A percentile compares a stretch with the other conserved stretches of the same genome.
These are phyloP conservation scores for Aegilops sharonensis DNA, from an alignment of 176 grass and related monocot genomes.

Conservation along the genomic window DNA sequence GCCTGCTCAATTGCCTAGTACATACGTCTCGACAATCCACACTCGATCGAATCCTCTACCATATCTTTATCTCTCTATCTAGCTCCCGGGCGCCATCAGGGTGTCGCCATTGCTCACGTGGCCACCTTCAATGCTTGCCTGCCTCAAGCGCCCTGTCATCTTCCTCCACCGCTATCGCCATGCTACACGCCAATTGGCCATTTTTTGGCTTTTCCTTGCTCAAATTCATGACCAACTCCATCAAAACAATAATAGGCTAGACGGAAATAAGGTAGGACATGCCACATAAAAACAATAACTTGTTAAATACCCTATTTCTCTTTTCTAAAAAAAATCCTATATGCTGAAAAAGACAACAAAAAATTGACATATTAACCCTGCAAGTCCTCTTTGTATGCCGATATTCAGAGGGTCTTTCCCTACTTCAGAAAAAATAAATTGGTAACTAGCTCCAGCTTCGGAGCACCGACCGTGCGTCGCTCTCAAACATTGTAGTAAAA, in stretches of 20 bases:
- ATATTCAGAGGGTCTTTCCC: too few relatives aligned
- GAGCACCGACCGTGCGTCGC: too few relatives aligned
- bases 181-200: neutral
- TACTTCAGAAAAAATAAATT: too few relatives aligned
- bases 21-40: neutral
- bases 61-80: constrained; percentile 14
- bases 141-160: neutral
- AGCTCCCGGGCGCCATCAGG: neutral
- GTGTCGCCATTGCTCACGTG: constrained; percentile 1
- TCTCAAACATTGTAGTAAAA: too few relatives aligned
- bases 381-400: too few relatives aligned
- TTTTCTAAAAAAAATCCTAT: too few relatives aligned
- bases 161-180: neutral
- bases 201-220: neutral
- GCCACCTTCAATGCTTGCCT: neutral
- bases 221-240: neutral
- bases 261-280: neutral
- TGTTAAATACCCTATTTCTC: too few relatives aligned
- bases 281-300: neutral
- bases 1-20: neutral
- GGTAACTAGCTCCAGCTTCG: too few relatives aligned
- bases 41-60: neutral
- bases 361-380: too few relatives aligned
- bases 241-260: neutral
- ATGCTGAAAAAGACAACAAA: too few relatives aligned